Evolutionary conservation across 2,329 filamentous ascomycete species (phyloP), one percentile per base, ranked within the genome.

Genomic region (Calonectria fujianensis): DNA sequence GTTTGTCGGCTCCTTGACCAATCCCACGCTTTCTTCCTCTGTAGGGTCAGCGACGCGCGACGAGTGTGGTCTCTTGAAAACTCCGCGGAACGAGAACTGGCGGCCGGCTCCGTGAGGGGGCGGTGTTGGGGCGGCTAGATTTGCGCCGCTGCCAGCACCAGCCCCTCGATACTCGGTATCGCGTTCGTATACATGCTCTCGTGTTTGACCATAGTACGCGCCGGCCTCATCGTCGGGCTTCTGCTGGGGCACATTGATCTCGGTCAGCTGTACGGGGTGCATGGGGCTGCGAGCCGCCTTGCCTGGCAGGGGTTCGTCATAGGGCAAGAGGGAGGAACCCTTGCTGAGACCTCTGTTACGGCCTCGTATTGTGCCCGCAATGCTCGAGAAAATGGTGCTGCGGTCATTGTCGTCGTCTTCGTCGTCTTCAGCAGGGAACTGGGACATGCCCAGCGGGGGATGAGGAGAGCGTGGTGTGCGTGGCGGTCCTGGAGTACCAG

Each of bases 21-120:
- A 90, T 0, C 95, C 96, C 9, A 96, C 85, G 24, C 91, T 89
- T 85, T 98, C 96, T 85, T 98, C 96, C 83, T 98, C 96, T 0
- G 94, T 96, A 2, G 91, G 91, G 57, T 81, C 74, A 27, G 77
- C 72, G 35, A 79, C 66, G n/a, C 75, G 79, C 27, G 80, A 78
- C 11, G 88, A 88, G 41, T 81, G 76, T 27, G 81, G 82, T 45
- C 83, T 83, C 69, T 82, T 80, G 84, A 98, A 97, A 68, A 98
- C 92, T 78, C 94, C 95, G 77, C 96, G 94, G 88, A 98, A 98
- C 24, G 95, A 97, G 86, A 98, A 99, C 82, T 98, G 95, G 74
- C 96, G 91, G 77, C 88, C 91, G 14, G 94, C 91, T 37, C 87
- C 87, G 70, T 90, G 91, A 4, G 89, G 92, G 6, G 92, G 92